Evolutionary conservation across 352 stramenopile genomes (phyloP).

Genomic region (Pythium phragmiticola): DNA sequence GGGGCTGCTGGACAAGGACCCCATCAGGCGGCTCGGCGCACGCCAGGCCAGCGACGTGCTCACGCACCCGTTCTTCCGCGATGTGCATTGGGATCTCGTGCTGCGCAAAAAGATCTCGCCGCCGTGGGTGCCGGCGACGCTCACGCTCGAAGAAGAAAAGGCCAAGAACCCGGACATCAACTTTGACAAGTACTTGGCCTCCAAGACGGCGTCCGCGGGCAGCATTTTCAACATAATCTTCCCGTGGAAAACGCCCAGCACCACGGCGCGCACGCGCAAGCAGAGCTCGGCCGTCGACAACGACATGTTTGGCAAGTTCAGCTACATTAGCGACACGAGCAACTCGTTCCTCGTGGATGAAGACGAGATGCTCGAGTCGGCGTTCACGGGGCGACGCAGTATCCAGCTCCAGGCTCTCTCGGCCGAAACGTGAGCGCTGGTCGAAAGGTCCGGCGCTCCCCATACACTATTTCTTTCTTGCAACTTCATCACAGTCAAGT

Average conservation of each 20-base stretch:
- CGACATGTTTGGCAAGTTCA: slow-evolving; percentile 86
- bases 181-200: slow-evolving; percentile 83
- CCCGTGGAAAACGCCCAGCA: slow-evolving; percentile 64
- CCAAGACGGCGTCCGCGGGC: slow-evolving; percentile 72
- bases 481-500: slow-evolving; percentile 10
- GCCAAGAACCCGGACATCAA: slow-evolving; percentile 82
- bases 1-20: slow-evolving; percentile 81
- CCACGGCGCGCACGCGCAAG: slow-evolving; percentile 44
- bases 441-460: background rate
- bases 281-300: slow-evolving; percentile 47
- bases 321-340: slow-evolving; percentile 86
- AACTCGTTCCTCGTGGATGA: slow-evolving; percentile 89
- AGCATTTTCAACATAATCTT: slow-evolving; percentile 87
- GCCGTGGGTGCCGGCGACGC: slow-evolving; percentile 65
- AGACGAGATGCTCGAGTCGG: slow-evolving; percentile 86
- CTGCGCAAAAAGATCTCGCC: slow-evolving; percentile 78
- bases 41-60: slow-evolving; percentile 81
- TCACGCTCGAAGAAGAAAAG: slow-evolving; percentile 73
- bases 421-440: slow-evolving; percentile 45
- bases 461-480: slow-evolving; percentile 1
- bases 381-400: slow-evolving; percentile 78
- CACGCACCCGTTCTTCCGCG: slow-evolving; percentile 81
- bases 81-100: slow-evolving; percentile 78
- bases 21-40: slow-evolving; percentile 78
- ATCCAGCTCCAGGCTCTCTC: slow-evolving; percentile 82